Conservation (phyloP, 176 grass and related monocot species). For the Puya raimondii region DNA sequence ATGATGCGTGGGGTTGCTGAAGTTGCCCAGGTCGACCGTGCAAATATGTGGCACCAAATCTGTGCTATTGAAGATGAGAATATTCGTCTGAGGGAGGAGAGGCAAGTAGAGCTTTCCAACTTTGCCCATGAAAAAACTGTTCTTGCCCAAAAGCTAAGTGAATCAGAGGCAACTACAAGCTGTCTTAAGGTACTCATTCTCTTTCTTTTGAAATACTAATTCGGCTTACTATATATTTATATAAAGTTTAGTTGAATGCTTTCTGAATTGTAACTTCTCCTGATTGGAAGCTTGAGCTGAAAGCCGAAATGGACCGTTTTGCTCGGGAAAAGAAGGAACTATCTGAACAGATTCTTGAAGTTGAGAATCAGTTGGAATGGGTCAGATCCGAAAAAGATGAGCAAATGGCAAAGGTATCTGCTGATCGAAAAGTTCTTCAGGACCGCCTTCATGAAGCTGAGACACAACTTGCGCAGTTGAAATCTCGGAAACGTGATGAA, state of each 20-base stretch:
- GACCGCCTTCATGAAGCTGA: slow-evolving; percentile 77
- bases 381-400: slow-evolving; percentile 88
- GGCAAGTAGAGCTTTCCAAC: slow-evolving; percentile 53
- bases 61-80: slow-evolving; percentile 81
- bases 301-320: slow-evolving; percentile 62
- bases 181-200: slow-evolving; percentile 55
- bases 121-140: slow-evolving; percentile 50
- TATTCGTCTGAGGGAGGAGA: slow-evolving; percentile 63
- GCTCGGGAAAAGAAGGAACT: slow-evolving; percentile 54
- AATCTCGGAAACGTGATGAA: slow-evolving; percentile 69
- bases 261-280: slow-evolving; percentile 25
- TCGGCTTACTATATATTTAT: slow-evolving; percentile 4
- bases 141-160: slow-evolving; percentile 37
- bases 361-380: slow-evolving; percentile 94
- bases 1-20: slow-evolving; percentile 73
- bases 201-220: slow-evolving; percentile 6
- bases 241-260: slow-evolving; percentile 18
- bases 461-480: slow-evolving; percentile 65
- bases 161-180: slow-evolving; percentile 44
- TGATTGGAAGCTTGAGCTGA: slow-evolving; percentile 64
- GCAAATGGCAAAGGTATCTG: slow-evolving; percentile 61
- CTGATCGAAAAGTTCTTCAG: slow-evolving; percentile 61
- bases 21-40: slow-evolving; percentile 73
- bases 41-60: slow-evolving; percentile 89
- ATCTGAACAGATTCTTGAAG: slow-evolving; percentile 49